Conservation (phyloP, 2,329 filamentous ascomycete genomes). For the Beauveria sp. region DNA sequence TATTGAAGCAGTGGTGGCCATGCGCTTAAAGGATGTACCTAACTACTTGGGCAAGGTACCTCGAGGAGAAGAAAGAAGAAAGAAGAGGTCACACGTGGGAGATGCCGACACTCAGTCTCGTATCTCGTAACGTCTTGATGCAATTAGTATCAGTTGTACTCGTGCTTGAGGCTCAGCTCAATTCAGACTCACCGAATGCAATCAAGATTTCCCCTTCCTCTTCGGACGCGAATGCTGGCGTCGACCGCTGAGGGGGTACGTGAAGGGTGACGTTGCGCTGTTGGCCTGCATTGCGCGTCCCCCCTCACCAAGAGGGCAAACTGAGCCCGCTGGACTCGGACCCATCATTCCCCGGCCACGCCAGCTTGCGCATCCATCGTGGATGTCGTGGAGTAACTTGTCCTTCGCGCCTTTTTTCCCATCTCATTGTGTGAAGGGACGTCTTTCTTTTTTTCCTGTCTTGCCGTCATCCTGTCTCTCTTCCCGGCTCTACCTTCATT, state of each 20-base stretch:
- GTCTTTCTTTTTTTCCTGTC: background rate
- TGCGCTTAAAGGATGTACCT: no score
- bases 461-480: no score
- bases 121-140: no score
- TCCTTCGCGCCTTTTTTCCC: background rate
- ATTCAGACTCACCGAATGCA: background rate
- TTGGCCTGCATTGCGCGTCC: constrained; percentile 11
- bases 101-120: no score
- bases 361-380: background rate
- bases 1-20: no score
- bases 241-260: background rate
- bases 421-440: background rate
- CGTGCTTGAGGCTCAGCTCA: no score
- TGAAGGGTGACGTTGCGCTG: constrained; percentile 11
- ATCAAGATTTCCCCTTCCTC: background rate
- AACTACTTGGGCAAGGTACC: background rate
- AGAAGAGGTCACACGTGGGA: no score
- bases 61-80: background rate
- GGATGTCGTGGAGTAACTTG: background rate
- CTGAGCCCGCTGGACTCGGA: background rate
- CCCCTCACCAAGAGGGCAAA: constrained; percentile 3
- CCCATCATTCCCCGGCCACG: constrained; percentile 2
- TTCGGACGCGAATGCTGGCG: background rate
- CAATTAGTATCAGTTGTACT: no score
- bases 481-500: background rate